Base-by-base conservation (phyloP, 768 basidiomycete species). In the Pleurotus eryngii region DNA sequence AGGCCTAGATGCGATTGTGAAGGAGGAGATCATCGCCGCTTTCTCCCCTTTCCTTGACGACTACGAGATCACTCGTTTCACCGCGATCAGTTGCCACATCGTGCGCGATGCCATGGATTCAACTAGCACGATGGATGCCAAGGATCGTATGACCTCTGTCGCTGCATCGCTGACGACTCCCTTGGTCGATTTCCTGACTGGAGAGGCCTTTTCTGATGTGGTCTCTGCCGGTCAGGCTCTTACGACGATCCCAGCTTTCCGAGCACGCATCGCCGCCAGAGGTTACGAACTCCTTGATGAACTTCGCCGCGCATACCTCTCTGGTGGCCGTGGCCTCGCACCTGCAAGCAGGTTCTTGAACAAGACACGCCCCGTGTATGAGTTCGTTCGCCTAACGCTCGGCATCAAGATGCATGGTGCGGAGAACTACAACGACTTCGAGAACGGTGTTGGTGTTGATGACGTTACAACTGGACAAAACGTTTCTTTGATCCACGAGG, bases 351-450 rank as follows among this genome's bases (percentile, higher is more conserved):
- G 65, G 8, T 84, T 77, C 70, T 77, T 95, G 57, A 84, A 83
- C 65, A 81, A 81, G 66, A 91, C 90, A 3, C 78, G 83, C 9
- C 74, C 82, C 4, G 68, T 94, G 20, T 95, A 95, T 69, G 85
- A 89, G 67, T 95, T 85, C 60, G 81, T 95, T 4, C 78, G 92
- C 35, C 58, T 81, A 18, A 80, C 77, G 6, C 73, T 94, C 26
- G 89, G 89, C n/a, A 82, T 93, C 59, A 75, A 75, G 61, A 93
- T 92, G 89, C 84, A 92, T 60, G 91, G 91, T 14, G 75, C 79
- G 6, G 89, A 90, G 63, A 94, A 94, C 65, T 75, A 84, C 59
- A 72, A 75, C 42, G 70, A 73, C 6, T 87, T 84, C 61, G 80
- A 74, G 60, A 80, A 81, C 54, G 88, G 90, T 6, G 77, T 86